Base-by-base conservation (phyloP, 805 yeast species). In the Yamadazyma endophytica region DNA sequence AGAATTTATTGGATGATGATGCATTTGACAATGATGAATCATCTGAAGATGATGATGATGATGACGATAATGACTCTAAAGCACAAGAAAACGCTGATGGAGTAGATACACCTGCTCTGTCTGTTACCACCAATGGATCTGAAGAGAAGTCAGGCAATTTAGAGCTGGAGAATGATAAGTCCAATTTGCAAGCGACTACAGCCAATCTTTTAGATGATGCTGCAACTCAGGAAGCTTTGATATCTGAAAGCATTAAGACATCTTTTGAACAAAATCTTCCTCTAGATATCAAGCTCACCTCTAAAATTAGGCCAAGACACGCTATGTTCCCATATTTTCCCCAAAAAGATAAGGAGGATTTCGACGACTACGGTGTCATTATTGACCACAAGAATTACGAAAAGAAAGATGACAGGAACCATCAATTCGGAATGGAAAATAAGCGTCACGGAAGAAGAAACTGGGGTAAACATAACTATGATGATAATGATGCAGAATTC, bases 321-420 rank as follows among this genome's bases (percentile, higher is more conserved):
- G 66, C 70, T 26, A 81, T 83, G 84, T 92, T 90, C 49, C 97
- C 96, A 9, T 82, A 64, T 44, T 61, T 75, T 22, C 70, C 73
- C 1, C 41, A 43, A 16, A 39, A 49, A 6, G 71, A 67, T 28
- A 74, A 75, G 44, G 61, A 72, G 15, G 76, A 82, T 42, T 61
- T 70, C 28, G 97, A 92, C 50, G 97, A 90, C 43, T 92, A 90
- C 54, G 99, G 99, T 18, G 80, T 77, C 34, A 58, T 79, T 2
- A 78, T 89, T 13, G 79, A 81, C 39, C 70, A 71, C 25, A 73
- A 76, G 22, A 82, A 80, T 44, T 82, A 79, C 47, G 70, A 68
- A 40, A 69, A 69, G 33, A 63, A 66, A 28, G 84, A 77, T 41
- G 81, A 75, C 43, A 49, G 56, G 21, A 59, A 60, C 36, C 51